Conservation (phyloP, 2,329 filamentous ascomycete species). For the Fusarium lateritium region DNA sequence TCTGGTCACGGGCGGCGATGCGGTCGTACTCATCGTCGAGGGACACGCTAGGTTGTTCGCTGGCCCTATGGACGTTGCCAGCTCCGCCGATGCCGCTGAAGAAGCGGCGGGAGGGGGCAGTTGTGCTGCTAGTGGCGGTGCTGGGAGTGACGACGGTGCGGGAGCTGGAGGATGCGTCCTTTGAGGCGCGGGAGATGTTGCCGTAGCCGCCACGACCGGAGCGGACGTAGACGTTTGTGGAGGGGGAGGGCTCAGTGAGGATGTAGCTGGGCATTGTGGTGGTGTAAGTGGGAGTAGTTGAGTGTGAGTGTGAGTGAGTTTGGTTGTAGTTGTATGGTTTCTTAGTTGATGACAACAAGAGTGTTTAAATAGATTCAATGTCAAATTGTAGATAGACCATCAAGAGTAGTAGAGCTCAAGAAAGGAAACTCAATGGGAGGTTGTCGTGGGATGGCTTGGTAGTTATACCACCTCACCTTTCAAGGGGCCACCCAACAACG, state of each 20-base stretch:
- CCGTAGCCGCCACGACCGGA: constrained; percentile 70
- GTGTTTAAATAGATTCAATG: constrained; percentile 1
- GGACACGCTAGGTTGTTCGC: constrained; percentile 63
- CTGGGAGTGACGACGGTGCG: constrained; percentile 61
- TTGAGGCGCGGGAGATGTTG: constrained; percentile 67
- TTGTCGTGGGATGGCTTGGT: constrained; percentile 36
- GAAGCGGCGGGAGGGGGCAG: constrained; percentile 64
- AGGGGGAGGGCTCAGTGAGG: constrained; percentile 53
- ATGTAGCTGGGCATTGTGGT: constrained; percentile 53
- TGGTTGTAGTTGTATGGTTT: constrained; percentile 15
- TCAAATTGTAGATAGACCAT: neutral
- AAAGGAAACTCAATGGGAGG: constrained; percentile 19
- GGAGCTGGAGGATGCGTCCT: constrained; percentile 60
- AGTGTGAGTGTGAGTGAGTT: neutral
- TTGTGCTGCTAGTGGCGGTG: constrained; percentile 54
- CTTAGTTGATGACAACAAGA: constrained; percentile 2
- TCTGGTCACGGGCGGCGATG: constrained; percentile 58
- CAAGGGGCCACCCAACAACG: constrained; percentile 34
- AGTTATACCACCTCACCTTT: constrained; percentile 42
- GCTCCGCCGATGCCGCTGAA: constrained; percentile 77
- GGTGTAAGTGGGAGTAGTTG: constrained; percentile 23
- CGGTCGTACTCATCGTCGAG: constrained; percentile 64
- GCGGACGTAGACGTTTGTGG: constrained; percentile 59
- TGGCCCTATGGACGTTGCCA: constrained; percentile 70
- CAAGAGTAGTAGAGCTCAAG: constrained; percentile 18